A percentile compares a stretch with the other conserved stretches of the same genome.
Evolutionary conservation across 1,284 basidiomycete species (phyloP).

Genomic region (Meripilus lineatus): DNA sequence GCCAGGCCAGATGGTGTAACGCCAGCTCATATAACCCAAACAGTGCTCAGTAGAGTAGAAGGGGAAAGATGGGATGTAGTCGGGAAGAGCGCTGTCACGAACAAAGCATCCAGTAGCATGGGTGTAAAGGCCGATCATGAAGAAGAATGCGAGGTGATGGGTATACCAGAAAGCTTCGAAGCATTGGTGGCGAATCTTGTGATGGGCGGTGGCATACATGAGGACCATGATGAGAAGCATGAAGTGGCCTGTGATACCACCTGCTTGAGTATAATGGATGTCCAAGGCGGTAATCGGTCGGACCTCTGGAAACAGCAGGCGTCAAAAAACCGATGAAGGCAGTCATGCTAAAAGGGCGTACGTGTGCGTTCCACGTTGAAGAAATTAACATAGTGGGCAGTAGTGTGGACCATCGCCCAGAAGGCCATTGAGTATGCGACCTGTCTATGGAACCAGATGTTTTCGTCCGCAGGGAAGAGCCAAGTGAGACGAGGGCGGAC

Average conservation of each 20-base stretch:
- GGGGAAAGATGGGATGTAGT: slow-evolving; percentile 63
- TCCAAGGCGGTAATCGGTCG: slow-evolving; percentile 68
- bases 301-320: slow-evolving; percentile 49
- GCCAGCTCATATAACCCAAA: slow-evolving; percentile 83
- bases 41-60: slow-evolving; percentile 82
- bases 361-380: slow-evolving; percentile 80
- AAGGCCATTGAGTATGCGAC: slow-evolving; percentile 88
- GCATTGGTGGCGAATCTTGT: slow-evolving; percentile 78
- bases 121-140: slow-evolving; percentile 82
- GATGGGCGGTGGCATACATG: slow-evolving; percentile 82
- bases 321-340: slow-evolving; percentile 3
- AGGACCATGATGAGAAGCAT: slow-evolving; percentile 86
- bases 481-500: slow-evolving; percentile 72
- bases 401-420: slow-evolving; percentile 83
- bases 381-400: slow-evolving; percentile 89
- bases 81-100: slow-evolving; percentile 70
- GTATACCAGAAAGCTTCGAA: slow-evolving; percentile 95
- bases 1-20: slow-evolving; percentile 84
- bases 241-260: slow-evolving; percentile 86
- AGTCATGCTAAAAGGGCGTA: slow-evolving; percentile 27
- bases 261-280: slow-evolving; percentile 83
- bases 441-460: slow-evolving; percentile 90
- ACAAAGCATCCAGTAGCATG: slow-evolving; percentile 93
- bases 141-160: slow-evolving; percentile 88
- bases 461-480: slow-evolving; percentile 85